Evolutionary conservation across 352 stramenopile genomes (phyloP).

Genomic region (Phytopythium litorale): DNA sequence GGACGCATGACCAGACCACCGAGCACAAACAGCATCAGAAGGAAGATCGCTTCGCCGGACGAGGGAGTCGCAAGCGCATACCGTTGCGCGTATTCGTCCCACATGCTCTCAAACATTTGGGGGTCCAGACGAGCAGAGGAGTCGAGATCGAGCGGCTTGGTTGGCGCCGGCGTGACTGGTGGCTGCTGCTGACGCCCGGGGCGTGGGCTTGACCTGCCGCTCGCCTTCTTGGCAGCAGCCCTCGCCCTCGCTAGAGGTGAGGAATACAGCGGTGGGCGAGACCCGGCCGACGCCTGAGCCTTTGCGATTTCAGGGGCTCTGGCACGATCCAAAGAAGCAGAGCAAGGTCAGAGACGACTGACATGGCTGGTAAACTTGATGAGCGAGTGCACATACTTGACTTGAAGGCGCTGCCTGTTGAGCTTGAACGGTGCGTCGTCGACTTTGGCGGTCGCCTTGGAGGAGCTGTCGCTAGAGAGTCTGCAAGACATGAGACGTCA

Average conservation of each 20-base stretch:
- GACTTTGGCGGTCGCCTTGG: constrained; percentile 2
- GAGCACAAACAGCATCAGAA: not conserved
- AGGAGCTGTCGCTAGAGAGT: not conserved
- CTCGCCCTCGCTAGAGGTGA: not conserved
- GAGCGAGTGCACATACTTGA: constrained; percentile 6
- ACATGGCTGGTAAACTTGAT: not conserved
- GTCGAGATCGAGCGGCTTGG: constrained; percentile 37
- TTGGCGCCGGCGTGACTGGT: not conserved
- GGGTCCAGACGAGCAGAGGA: constrained; percentile 36
- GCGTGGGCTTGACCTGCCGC: not conserved
- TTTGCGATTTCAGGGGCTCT: constrained; percentile 5
- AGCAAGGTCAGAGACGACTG: not conserved
- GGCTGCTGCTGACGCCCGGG: not conserved
- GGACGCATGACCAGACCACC: constrained; percentile 1
- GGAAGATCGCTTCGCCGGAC: not conserved
- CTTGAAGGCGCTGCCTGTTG: constrained; percentile 5
- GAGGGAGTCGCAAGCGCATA: constrained; percentile 13
- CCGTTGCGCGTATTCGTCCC: constrained; percentile 71
- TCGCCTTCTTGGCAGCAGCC: not conserved
- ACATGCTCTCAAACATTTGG: constrained; percentile 73
- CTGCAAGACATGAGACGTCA: not conserved
- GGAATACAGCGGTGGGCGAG: not conserved
- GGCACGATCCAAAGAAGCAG: not conserved
- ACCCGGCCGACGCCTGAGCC: not conserved
- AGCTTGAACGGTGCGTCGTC: constrained; percentile 1